A percentile compares a stretch with the other conserved stretches of the same genome.
These are phyloP conservation scores for Sphaerulina populicola DNA, from an alignment of 2,329 filamentous ascomycete genomes.

Conservation along the genomic window DNA sequence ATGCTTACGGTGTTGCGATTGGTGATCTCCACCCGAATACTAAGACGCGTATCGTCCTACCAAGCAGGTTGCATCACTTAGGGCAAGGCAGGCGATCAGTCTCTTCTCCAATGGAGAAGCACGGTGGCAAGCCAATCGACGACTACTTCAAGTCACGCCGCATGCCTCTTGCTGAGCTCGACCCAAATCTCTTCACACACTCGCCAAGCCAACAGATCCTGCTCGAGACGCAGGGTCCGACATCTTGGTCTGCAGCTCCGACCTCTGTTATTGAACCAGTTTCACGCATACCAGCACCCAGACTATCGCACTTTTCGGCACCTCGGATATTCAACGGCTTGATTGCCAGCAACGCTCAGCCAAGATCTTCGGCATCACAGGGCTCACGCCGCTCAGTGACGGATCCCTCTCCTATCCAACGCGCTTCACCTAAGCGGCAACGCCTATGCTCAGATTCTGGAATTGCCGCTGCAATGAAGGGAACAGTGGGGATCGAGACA, in stretches of 20 bases:
- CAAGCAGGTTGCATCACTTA: conserved; percentile 26
- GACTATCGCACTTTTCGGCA: conserved; percentile 19
- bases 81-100: conserved; percentile 22
- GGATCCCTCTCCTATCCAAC: conserved; percentile 26
- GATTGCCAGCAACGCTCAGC: conserved; percentile 22
- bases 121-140: conserved; percentile 51
- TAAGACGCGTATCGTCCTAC: conserved; percentile 53
- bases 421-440: conserved; percentile 19
- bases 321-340: conserved; percentile 15
- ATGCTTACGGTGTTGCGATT: conserved; percentile 64
- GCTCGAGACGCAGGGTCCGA: conserved; percentile 46
- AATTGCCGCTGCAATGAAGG: conserved; percentile 26
- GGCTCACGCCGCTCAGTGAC: conserved; percentile 35
- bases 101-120: conserved; percentile 47
- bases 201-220: conserved; percentile 57
- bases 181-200: conserved; percentile 58
- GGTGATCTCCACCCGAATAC: conserved; percentile 88
- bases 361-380: conserved; percentile 38
- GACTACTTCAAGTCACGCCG: conserved; percentile 58
- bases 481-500: conserved; percentile 21
- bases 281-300: conserved; percentile 20
- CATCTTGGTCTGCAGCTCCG: conserved; percentile 49
- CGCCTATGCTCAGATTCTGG: conserved; percentile 37
- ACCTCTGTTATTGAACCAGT: conserved; percentile 24
- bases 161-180: conserved; percentile 57